Evolutionary conservation across 306 rosid species (phyloP), one percentile per base, ranked within the genome.

Genomic region (Glycine tomentella): DNA sequence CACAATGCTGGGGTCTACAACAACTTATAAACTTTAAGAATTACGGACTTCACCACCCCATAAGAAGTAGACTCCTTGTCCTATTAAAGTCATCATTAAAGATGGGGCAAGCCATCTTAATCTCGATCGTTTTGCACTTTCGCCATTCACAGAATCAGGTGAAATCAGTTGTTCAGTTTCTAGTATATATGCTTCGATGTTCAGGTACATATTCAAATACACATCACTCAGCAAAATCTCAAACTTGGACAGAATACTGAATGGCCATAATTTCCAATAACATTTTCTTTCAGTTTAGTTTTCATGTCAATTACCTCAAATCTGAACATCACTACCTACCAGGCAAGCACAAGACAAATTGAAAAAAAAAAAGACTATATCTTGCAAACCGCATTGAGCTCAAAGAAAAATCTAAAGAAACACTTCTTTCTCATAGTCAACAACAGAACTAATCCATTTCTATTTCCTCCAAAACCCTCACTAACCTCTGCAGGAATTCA

Each of bases 401-500:
- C 72, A 2, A 11, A 45, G 50, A 55, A 49, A 9, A 17, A 52
- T 4, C 3, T 3, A 52, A 20, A 25, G 44, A 5, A 48, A 48
- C 57, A 45, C 13, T 81, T 46, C 12, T 56, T 76, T 36, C 31
- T 49, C 81, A 72, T 9, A 44, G 57, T 34, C 46, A 42, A 42
- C 46, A 42, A 42, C 40, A 36, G 72, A 48, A 50, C 49, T 64
- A 64, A 36, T 36, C 40, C 40, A 36, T 38, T 13, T 64, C 70
- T 36, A n/a, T 3, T 61, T 52, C 8, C 44, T 44, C 68, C 45
- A 64, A 72, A 69, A 46, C 69, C 74, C 81, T 65, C 55, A 85
- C 98, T 86, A 84, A 92, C 91, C 94, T 90, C 75, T 3, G 38
- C 58, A 45, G 40, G 40, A 53, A 69, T 80, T 81, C 76, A 91